phyloP scores from a whole-genome alignment of 2,329 filamentous ascomycete species.

The Cercospora brassicicola region DNA sequence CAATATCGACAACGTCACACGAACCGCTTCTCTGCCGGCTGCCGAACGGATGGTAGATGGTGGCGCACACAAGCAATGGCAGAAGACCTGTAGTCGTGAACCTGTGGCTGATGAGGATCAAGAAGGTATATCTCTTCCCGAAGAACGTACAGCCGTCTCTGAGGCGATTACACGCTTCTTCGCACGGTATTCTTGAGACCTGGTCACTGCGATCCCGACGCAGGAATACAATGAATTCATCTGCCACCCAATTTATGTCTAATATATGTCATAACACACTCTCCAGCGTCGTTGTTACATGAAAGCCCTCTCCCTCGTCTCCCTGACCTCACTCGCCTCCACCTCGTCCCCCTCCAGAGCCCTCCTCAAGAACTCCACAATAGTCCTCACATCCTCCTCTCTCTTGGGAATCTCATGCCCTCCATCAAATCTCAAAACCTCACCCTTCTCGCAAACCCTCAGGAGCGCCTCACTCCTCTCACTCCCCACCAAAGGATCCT shows the following conservation, averaged over 20 bases:
- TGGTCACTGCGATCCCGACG: background rate
- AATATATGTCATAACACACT: background rate
- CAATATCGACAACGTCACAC: background rate
- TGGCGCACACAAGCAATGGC: slow-evolving; percentile 1
- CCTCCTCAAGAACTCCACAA: slow-evolving; percentile 22
- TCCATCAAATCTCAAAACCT: slow-evolving; percentile 20
- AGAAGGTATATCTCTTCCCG: background rate
- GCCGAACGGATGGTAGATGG: background rate
- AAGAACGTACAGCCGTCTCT: background rate
- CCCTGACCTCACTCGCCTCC: background rate
- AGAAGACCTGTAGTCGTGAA: background rate
- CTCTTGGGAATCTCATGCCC: slow-evolving; percentile 29
- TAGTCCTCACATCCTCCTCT: slow-evolving; percentile 19
- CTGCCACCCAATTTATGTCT: background rate
- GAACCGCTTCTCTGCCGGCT: background rate
- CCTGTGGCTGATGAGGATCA: background rate
- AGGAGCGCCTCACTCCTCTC: slow-evolving; percentile 28
- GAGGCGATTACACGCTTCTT: background rate
- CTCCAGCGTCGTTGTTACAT: background rate
- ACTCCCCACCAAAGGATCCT: slow-evolving; percentile 24
- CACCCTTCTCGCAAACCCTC: slow-evolving; percentile 18
- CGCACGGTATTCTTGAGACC: background rate
- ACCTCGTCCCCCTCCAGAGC: background rate
- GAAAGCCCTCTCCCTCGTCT: background rate
- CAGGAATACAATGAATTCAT: background rate